These are phyloP conservation scores for Euphorbia tirucalli DNA, from an alignment of 345 rosid genomes.

Conservation along the genomic window DNA sequence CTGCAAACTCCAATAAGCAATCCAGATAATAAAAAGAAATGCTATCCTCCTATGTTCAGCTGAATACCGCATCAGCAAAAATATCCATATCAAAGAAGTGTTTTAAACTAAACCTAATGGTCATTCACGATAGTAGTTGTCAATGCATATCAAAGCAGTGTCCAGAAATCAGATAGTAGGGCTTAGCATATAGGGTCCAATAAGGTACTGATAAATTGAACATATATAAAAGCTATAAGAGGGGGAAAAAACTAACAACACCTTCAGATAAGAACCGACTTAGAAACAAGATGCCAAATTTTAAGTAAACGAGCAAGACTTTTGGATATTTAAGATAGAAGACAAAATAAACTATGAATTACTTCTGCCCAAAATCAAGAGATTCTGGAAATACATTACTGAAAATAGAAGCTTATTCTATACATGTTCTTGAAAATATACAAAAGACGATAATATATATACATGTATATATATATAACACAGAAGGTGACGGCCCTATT, in stretches of 20 bases:
- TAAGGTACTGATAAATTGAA: background rate
- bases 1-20: constrained; percentile 55
- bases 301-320: background rate
- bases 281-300: background rate
- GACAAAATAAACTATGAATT: background rate
- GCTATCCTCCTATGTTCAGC: background rate
- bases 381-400: background rate
- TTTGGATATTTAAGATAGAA: background rate
- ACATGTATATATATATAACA: too few relatives aligned
- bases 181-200: background rate
- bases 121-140: background rate
- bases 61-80: background rate
- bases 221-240: background rate
- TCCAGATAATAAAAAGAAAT: constrained; percentile 20
- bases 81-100: background rate
- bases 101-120: background rate
- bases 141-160: background rate
- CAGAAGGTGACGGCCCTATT: too few relatives aligned
- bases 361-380: background rate
- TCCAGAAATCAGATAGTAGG: background rate
- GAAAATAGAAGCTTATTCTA: background rate
- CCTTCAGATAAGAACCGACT: background rate
- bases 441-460: too few relatives aligned
- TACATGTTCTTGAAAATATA: background rate
- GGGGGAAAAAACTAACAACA: background rate